Evolutionary conservation across 2,329 filamentous ascomycete genomes (phyloP), one percentile per base, ranked within the genome.

Genomic region (Harringtonia lauricola): DNA sequence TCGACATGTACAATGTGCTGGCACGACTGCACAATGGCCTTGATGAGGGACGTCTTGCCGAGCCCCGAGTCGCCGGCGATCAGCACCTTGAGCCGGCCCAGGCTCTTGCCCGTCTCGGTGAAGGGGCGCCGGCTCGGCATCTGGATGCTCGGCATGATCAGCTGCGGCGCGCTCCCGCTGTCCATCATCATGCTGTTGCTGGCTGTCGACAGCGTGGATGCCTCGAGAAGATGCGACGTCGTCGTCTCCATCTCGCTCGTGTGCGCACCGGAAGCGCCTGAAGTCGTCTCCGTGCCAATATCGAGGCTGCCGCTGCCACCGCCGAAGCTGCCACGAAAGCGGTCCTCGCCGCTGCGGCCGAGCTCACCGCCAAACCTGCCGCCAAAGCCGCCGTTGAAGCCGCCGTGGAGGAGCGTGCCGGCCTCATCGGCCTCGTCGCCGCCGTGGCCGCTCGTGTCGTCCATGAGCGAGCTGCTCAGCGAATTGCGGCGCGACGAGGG

Each of bases 111-210:
- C 38, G 76, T 75, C n/a, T 84, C 79, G 0, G 92, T 95, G 60
- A 96, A 96, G 0, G 89, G 89, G 41, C 88, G 75, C 40, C 92
- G 79, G 48, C 79, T 84, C 4, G 92, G 90, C 76, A 98, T 92
- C 49, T 78, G 81, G 55, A 98, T 82, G 57, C 88, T 95, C 6
- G 92, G 92, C 92, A 98, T 98, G 47, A 98, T 86, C n/a, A 98
- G 73, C 61, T 96, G 89, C 21, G 83, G 83, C 34, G 68, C 71
- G 48, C 60, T 68, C 39, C 65, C 63, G 47, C 70, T 58, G 74
- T 80, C 55, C 49, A 66, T 59, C 49, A 66, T 59, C 59, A 66
- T 59, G 37, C 18, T 49, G 42, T 37, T 28, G 15, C 34, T 17
- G 6, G 33, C 26, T 2, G 46, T 46, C 17, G 46, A 39, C 6